These are phyloP conservation scores for Alternaria triticimaculans DNA, from an alignment of 2,329 filamentous ascomycete genomes.

Conservation along the genomic window DNA sequence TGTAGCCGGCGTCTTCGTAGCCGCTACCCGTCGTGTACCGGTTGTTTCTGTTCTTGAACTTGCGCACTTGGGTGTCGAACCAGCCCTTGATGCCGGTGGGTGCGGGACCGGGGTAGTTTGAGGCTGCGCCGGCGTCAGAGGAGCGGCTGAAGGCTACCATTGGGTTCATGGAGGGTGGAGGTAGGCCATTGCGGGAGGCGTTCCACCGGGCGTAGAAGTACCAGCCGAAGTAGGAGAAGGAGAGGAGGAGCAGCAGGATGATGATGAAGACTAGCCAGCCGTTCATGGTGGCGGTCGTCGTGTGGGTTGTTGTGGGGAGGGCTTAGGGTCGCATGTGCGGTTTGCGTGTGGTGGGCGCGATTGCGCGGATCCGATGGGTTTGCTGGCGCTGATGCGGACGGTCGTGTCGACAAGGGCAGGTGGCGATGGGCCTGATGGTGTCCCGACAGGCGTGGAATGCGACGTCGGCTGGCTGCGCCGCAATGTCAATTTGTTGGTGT, in stretches of 20 bases:
- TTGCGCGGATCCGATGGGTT: constrained; percentile 14
- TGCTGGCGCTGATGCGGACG: neutral
- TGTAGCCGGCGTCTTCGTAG: constrained; percentile 70
- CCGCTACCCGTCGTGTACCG: constrained; percentile 73
- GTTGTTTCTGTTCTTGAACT: constrained; percentile 70
- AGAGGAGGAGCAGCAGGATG: constrained; percentile 69
- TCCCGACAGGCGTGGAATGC: neutral
- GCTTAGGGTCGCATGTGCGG: constrained; percentile 17
- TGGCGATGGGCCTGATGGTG: neutral
- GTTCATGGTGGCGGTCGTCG: constrained; percentile 42
- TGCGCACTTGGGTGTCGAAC: constrained; percentile 70
- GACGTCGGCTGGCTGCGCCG: constrained; percentile 8
- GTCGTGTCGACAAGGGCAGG: neutral
- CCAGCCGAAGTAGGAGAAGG: constrained; percentile 70
- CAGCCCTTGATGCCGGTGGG: constrained; percentile 73
- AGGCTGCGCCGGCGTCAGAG: constrained; percentile 30
- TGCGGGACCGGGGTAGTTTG: constrained; percentile 59
- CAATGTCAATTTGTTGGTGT: constrained; percentile 16
- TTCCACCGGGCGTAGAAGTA: constrained; percentile 74
- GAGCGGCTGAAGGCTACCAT: constrained; percentile 69
- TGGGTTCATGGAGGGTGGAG: constrained; percentile 73
- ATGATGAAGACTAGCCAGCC: constrained; percentile 68
- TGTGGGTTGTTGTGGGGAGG: neutral
- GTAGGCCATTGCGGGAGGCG: constrained; percentile 76
- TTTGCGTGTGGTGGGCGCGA: constrained; percentile 13